A percentile compares a stretch with the other conserved stretches of the same genome.
phyloP scores from a whole-genome alignment of 176 grass and related monocot genomes.

The Musa troglodytarum region DNA sequence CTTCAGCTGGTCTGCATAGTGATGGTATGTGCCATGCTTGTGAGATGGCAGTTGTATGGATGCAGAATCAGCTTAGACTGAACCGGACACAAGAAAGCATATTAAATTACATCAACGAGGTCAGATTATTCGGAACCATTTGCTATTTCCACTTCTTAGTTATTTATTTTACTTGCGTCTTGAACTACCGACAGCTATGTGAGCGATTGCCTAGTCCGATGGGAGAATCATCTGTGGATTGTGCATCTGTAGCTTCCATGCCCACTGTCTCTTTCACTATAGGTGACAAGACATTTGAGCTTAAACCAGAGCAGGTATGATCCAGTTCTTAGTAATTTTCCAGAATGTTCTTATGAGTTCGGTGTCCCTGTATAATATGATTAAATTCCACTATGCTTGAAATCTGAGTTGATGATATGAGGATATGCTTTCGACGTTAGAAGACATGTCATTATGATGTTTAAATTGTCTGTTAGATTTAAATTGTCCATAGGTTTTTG shows the following conservation, averaged over 20 bases:
- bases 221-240: conserved; percentile 73
- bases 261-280: conserved; percentile 59
- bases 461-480: not conserved
- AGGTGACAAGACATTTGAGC: conserved; percentile 45
- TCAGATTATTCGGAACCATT: not conserved
- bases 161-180: not conserved
- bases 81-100: conserved; percentile 1
- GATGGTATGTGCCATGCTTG: conserved; percentile 8
- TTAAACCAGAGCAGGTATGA: conserved; percentile 61
- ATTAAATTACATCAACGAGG: conserved; percentile 12
- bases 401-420: not conserved
- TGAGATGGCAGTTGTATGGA: conserved; percentile 13
- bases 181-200: not conserved
- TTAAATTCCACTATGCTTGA: not conserved
- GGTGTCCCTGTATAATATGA: too few species aligned
- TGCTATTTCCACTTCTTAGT: too few species aligned
- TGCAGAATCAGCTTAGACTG: conserved; percentile 10
- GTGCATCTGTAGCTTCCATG: conserved; percentile 48
- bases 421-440: not conserved
- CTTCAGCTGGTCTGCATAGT: not conserved
- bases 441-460: not conserved
- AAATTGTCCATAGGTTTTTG: not conserved
- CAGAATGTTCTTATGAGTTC: not conserved
- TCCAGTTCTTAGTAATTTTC: not conserved
- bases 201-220: conserved; percentile 15